Conservation (phyloP, 768 basidiomycete genomes). For the Podaxis sp. region DNA sequence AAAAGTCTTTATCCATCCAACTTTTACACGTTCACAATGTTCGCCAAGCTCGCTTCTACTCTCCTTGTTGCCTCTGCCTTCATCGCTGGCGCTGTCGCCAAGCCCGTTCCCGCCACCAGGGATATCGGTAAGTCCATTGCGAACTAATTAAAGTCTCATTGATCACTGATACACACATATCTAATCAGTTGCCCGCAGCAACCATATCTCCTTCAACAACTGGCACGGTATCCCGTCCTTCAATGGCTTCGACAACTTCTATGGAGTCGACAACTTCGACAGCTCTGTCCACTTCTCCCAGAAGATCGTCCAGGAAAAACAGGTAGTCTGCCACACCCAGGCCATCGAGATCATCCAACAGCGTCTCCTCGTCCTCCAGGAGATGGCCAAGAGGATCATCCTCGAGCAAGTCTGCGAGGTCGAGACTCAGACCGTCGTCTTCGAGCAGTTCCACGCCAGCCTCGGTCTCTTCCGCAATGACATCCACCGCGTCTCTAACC, state of each 20-base stretch:
- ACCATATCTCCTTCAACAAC: conserved; percentile 30
- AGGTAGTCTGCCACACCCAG: conserved; percentile 31
- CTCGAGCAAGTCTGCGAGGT: conserved; percentile 33
- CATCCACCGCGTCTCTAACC: conserved; percentile 26
- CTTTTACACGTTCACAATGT: conserved; percentile 20
- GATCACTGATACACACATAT: not conserved
- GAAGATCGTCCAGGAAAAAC: conserved; percentile 29
- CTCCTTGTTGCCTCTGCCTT: conserved; percentile 19
- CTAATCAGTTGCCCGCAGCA: not conserved
- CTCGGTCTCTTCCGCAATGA: conserved; percentile 30
- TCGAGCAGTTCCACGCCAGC: conserved; percentile 32
- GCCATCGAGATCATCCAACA: conserved; percentile 33
- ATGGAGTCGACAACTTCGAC: conserved; percentile 33
- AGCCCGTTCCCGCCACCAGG: conserved; percentile 13
- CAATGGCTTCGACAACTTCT: conserved; percentile 35
- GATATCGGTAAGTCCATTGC: not conserved
- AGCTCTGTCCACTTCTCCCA: conserved; percentile 29
- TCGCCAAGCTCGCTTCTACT: conserved; percentile 20
- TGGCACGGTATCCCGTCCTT: conserved; percentile 33
- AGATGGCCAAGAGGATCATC: conserved; percentile 35
- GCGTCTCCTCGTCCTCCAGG: conserved; percentile 39
- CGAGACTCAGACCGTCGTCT: conserved; percentile 33
- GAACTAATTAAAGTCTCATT: not conserved
- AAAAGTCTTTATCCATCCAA: not conserved
- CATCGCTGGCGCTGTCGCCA: conserved; percentile 19